Conservation (phyloP, 148 eudicot genomes). For the Chenopodium quinoa region DNA sequence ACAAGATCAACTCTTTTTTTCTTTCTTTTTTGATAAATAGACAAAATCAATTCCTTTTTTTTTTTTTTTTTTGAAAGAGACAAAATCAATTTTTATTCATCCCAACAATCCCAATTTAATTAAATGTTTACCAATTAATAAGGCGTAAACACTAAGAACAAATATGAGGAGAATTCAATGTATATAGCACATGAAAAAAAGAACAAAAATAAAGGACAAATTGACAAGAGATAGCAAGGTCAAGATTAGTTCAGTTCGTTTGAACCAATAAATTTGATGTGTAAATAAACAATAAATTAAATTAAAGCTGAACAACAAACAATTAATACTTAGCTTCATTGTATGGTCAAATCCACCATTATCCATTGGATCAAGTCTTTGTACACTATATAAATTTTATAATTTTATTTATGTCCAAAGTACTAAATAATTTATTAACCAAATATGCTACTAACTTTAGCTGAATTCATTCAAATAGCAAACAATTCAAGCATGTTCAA, state of each 20-base stretch:
- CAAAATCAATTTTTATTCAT: too few species aligned
- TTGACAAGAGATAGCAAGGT: conserved; percentile 10
- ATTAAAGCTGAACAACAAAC: conserved; percentile 20
- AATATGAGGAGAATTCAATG: background rate
- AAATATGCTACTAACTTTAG: background rate
- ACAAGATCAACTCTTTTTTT: too few species aligned
- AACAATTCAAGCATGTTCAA: too few species aligned
- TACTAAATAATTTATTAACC: background rate
- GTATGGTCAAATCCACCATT: conserved; percentile 8
- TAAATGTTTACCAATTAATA: too few species aligned
- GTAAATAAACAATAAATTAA: background rate
- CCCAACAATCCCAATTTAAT: too few species aligned
- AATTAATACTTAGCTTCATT: background rate
- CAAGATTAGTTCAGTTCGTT: background rate
- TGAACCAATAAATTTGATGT: background rate
- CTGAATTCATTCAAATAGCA: background rate
- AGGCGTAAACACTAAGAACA: background rate
- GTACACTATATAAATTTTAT: background rate
- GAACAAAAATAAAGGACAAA: background rate
- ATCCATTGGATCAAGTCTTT: conserved; percentile 24
- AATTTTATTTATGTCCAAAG: background rate
- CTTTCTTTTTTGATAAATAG: too few species aligned
- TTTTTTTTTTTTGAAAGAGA: too few species aligned
- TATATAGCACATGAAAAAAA: background rate
- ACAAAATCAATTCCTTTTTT: too few species aligned